phyloP scores from a whole-genome alignment of 2,329 filamentous ascomycete genomes.

The Pyricularia pennisetigena region DNA sequence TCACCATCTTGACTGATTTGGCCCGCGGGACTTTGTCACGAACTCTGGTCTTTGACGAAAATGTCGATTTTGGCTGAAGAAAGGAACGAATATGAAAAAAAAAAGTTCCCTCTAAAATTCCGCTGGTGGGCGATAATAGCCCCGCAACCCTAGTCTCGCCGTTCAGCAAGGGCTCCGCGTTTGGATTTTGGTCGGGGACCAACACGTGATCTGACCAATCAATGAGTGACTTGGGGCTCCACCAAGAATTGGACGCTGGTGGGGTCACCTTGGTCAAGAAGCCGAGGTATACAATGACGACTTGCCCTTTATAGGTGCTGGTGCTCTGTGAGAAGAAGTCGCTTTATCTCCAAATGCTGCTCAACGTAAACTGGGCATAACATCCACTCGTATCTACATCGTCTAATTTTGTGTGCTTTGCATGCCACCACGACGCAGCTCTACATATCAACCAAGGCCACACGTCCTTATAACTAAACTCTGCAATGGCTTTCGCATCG shows the following conservation, averaged over 20 bases:
- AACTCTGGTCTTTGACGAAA: conserved; percentile 8
- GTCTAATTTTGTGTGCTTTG: background rate
- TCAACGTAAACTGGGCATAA: too few species aligned
- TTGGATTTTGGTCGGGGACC: conserved; percentile 22
- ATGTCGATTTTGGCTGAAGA: conserved; percentile 3
- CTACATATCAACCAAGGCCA: background rate
- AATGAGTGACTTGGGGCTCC: background rate
- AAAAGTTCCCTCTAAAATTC: conserved; percentile 16
- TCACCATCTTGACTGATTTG: conserved; percentile 60
- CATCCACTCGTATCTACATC: background rate
- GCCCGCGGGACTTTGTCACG: conserved; percentile 25
- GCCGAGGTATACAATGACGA: background rate
- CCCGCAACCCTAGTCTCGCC: conserved; percentile 21
- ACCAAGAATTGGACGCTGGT: background rate
- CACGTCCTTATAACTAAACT: background rate
- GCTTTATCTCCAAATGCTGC: too few species aligned
- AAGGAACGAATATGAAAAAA: conserved; percentile 12
- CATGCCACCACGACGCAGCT: background rate
- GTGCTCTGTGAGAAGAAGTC: too few species aligned
- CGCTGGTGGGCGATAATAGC: conserved; percentile 28
- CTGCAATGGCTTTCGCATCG: conserved; percentile 4
- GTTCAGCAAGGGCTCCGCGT: conserved; percentile 4
- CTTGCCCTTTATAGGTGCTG: background rate
- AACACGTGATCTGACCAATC: background rate
- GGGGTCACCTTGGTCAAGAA: background rate